These are phyloP conservation scores for Trichophyton benhamiae DNA, from an alignment of 2,329 filamentous ascomycete genomes.

Conservation along the genomic window DNA sequence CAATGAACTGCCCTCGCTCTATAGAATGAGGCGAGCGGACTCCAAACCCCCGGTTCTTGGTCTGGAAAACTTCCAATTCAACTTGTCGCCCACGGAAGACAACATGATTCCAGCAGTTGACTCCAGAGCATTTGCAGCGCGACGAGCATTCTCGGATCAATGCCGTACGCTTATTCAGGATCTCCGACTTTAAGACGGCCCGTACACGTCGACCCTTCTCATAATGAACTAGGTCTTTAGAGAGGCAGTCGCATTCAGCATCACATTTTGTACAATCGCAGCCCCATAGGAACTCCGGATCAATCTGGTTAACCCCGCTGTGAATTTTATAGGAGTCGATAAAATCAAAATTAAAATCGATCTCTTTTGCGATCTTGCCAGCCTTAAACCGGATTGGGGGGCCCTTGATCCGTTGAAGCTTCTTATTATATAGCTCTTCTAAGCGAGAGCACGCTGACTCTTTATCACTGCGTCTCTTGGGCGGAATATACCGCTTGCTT, in stretches of 20 bases:
- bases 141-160: constrained; percentile 34
- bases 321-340: constrained; percentile 26
- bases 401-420: constrained; percentile 19
- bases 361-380: constrained; percentile 12
- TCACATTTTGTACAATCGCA: constrained; percentile 25
- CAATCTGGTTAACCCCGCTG: constrained; percentile 20
- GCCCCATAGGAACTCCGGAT: constrained; percentile 23
- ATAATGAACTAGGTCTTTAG: constrained; percentile 23
- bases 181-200: constrained; percentile 20
- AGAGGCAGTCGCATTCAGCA: constrained; percentile 22
- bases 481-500: not conserved
- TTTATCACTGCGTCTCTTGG: not conserved
- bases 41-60: constrained; percentile 32
- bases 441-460: not conserved
- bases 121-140: constrained; percentile 23
- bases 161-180: constrained; percentile 20
- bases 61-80: constrained; percentile 33
- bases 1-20: constrained; percentile 34
- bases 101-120: constrained; percentile 31
- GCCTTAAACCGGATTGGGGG: constrained; percentile 20
- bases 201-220: constrained; percentile 13
- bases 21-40: constrained; percentile 27
- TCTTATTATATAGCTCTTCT: constrained; percentile 14
- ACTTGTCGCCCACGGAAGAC: constrained; percentile 31
- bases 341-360: constrained; percentile 29